These are phyloP conservation scores for Gossypium australe DNA, from an alignment of 345 rosid species.

Conservation along the genomic window DNA sequence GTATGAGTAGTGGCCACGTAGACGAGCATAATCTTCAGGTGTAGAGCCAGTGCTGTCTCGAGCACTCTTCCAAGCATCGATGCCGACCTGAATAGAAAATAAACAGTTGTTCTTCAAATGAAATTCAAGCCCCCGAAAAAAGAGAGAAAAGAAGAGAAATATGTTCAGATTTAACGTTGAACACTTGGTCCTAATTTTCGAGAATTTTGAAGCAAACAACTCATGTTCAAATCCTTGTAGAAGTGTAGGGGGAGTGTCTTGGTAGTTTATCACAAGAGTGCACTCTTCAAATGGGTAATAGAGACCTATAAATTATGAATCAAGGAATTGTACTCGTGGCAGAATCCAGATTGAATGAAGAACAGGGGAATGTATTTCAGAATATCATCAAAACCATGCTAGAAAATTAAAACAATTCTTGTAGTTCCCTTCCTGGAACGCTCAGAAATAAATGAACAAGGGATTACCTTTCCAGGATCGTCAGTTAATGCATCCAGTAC, in stretches of 20 bases:
- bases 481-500: conserved; percentile 75
- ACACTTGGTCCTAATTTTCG: not conserved
- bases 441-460: conserved; percentile 10
- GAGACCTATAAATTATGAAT: not conserved
- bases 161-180: not conserved
- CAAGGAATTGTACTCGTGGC: not conserved
- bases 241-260: not conserved
- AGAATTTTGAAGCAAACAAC: not conserved
- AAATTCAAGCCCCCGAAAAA: not conserved
- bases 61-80: conserved; percentile 85
- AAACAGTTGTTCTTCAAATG: not conserved
- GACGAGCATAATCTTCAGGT: conserved; percentile 93
- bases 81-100: conserved; percentile 56
- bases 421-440: not conserved
- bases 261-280: not conserved
- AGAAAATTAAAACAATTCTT: not conserved
- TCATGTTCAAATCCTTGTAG: not conserved
- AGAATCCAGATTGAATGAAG: not conserved
- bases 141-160: not conserved
- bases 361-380: not conserved
- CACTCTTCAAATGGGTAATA: not conserved
- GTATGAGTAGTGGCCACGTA: conserved; percentile 95
- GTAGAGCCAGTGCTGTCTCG: conserved; percentile 85
- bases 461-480: conserved; percentile 81
- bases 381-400: conserved; percentile 7